phyloP scores from a whole-genome alignment of 257 asterid species.

The Nicotiana sylvestris region DNA sequence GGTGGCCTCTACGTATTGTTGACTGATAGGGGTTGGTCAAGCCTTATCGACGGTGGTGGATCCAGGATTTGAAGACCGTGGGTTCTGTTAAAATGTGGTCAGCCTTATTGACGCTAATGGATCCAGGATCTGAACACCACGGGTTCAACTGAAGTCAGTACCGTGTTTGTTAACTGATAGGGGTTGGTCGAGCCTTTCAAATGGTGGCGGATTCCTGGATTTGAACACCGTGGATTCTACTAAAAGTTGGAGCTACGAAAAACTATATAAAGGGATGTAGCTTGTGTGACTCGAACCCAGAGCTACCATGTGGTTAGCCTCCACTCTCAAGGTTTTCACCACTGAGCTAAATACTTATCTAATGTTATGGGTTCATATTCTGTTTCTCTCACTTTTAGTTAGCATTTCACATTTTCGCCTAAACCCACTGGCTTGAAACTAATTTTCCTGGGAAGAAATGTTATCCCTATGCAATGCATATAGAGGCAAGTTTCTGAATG shows the following conservation, averaged over 20 bases:
- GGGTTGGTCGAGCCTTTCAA: background rate
- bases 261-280: background rate
- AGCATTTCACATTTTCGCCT: background rate
- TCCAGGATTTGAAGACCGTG: background rate
- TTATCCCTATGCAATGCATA: background rate
- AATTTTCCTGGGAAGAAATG: background rate
- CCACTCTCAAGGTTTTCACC: background rate
- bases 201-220: background rate
- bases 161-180: background rate
- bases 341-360: background rate
- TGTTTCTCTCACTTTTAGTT: background rate
- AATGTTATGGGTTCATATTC: background rate
- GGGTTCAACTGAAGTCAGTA: no score
- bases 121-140: no score
- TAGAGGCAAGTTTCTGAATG: background rate
- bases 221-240: background rate
- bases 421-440: background rate
- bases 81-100: background rate
- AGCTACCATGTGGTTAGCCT: background rate
- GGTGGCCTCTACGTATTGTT: background rate
- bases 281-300: background rate
- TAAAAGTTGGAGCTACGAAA: background rate
- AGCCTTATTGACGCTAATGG: no score
- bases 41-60: background rate
- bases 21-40: background rate